Evolutionary conservation across 129 eudicot genomes (phyloP).

Genomic region (Flaveria bidentis): DNA sequence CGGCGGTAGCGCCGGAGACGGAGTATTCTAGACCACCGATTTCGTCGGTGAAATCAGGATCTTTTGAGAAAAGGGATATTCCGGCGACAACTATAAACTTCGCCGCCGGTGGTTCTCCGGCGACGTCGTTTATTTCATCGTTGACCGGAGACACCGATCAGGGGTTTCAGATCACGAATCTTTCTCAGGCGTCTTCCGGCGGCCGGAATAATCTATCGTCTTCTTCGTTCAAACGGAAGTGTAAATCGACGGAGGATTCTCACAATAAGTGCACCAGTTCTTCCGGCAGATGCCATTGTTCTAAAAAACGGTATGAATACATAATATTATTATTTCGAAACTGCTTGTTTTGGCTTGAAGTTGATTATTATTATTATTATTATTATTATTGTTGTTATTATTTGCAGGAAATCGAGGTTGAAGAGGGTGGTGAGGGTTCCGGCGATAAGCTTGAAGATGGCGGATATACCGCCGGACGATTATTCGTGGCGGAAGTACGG

Average conservation of each 20-base stretch:
- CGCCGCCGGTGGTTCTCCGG: slow-evolving; percentile 49
- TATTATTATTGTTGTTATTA: background rate
- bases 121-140: slow-evolving; percentile 64
- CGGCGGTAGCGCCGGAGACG: background rate
- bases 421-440: slow-evolving; percentile 82
- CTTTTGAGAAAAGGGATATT: slow-evolving; percentile 50
- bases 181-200: slow-evolving; percentile 67
- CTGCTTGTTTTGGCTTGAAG: background rate
- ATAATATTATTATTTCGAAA: background rate
- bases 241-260: slow-evolving; percentile 75
- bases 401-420: slow-evolving; percentile 69
- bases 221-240: slow-evolving; percentile 82
- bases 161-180: slow-evolving; percentile 81
- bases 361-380: too few relatives aligned
- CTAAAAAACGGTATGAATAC: slow-evolving; percentile 63
- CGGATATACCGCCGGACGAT: slow-evolving; percentile 97
- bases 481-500: slow-evolving; percentile 98
- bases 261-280: slow-evolving; percentile 61
- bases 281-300: slow-evolving; percentile 87
- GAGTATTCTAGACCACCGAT: too few relatives aligned
- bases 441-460: slow-evolving; percentile 89
- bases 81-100: slow-evolving; percentile 62
- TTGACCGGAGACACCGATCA: slow-evolving; percentile 70
- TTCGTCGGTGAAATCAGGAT: slow-evolving; percentile 31
- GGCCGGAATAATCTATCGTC: slow-evolving; percentile 69